phyloP scores from a whole-genome alignment of 768 basidiomycete genomes.

The Tubosaeta brunneosetosa region DNA sequence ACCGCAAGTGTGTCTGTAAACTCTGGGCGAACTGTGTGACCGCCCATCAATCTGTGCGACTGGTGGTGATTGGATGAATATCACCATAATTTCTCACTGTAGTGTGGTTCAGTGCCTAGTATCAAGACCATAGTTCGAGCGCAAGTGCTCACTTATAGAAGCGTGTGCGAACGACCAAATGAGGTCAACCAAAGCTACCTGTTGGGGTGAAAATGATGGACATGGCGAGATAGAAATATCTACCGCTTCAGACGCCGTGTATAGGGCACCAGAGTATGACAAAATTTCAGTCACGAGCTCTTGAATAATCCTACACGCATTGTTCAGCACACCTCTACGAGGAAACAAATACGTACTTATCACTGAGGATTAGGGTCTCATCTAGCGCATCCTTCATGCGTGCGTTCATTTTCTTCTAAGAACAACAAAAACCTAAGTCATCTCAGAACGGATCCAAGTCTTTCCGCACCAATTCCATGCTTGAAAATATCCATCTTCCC shows the following conservation, averaged over 20 bases:
- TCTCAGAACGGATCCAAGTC: background rate
- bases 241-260: slow-evolving; percentile 89
- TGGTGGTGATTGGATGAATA: background rate
- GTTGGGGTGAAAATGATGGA: background rate
- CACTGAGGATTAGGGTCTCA: slow-evolving; percentile 82
- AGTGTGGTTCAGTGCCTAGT: background rate
- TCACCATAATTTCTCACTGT: slow-evolving; percentile 51
- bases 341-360: slow-evolving; percentile 45
- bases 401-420: slow-evolving; percentile 81
- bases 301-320: slow-evolving; percentile 60
- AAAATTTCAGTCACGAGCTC: slow-evolving; percentile 71
- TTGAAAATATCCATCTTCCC: slow-evolving; percentile 72
- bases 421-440: background rate
- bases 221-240: background rate
- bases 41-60: background rate
- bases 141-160: slow-evolving; percentile 62
- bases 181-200: slow-evolving; percentile 89
- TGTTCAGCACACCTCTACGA: background rate
- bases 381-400: slow-evolving; percentile 89
- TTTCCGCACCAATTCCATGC: slow-evolving; percentile 67
- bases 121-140: background rate
- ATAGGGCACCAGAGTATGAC: slow-evolving; percentile 70
- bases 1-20: slow-evolving; percentile 88
- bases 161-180: slow-evolving; percentile 83
- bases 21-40: slow-evolving; percentile 72